These are phyloP conservation scores for Pulveroboletus sp. DNA, from an alignment of 768 basidiomycete species.

Conservation along the genomic window DNA sequence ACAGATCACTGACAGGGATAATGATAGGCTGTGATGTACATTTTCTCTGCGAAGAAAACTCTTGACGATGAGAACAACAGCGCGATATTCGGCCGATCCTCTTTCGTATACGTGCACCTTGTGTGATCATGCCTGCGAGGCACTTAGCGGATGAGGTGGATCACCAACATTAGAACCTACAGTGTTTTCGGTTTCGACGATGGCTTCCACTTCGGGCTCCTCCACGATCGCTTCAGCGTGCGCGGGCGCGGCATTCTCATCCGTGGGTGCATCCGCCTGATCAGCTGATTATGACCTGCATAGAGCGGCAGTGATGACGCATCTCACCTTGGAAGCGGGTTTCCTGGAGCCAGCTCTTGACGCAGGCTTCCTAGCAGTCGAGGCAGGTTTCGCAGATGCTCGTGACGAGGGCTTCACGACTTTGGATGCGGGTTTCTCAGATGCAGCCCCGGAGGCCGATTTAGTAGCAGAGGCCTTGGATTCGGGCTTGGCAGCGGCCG, in stretches of 20 bases:
- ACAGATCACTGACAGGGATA: conserved; percentile 30
- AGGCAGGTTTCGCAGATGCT: conserved; percentile 40
- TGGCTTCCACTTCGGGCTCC: conserved; percentile 45
- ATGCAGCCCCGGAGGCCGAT: conserved; percentile 30
- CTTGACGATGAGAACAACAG: conserved; percentile 13
- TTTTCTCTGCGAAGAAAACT: conserved; percentile 24
- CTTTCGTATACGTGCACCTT: conserved; percentile 11
- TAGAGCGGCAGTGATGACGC: neutral
- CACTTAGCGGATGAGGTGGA: neutral
- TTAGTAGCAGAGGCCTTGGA: conserved; percentile 30
- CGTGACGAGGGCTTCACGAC: conserved; percentile 37
- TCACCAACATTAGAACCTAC: conserved; percentile 12
- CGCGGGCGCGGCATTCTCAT: conserved; percentile 37
- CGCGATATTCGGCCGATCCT: conserved; percentile 10
- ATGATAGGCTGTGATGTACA: conserved; percentile 33
- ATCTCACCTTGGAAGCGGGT: conserved; percentile 54
- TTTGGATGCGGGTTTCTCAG: conserved; percentile 41
- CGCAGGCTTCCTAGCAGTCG: conserved; percentile 47
- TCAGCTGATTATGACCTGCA: neutral
- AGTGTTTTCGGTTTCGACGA: conserved; percentile 35
- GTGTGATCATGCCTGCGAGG: conserved; percentile 18
- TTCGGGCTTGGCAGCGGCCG: conserved; percentile 28
- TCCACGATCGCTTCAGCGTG: conserved; percentile 49
- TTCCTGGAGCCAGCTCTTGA: conserved; percentile 59
- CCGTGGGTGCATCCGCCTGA: conserved; percentile 33